Percentiles rank a stretch among this genome's conserved stretches.
Conservation (phyloP, 176 grass and related monocot genomes). For the Musa beccarii region DNA sequence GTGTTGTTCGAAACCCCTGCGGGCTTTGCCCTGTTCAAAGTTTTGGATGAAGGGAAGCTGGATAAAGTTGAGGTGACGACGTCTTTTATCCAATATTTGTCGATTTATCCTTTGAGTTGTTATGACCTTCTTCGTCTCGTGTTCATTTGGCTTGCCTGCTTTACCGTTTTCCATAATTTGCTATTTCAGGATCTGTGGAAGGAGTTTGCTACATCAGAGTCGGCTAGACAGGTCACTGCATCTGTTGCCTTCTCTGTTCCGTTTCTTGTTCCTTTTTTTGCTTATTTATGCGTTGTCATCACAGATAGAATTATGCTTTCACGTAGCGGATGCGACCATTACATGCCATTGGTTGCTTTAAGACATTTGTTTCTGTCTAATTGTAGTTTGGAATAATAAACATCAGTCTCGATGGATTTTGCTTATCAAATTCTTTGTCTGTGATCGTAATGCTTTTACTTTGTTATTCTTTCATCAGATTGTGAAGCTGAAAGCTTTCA, state of each 20-base stretch:
- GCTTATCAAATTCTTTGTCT: background rate
- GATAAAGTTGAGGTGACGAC: slow-evolving; percentile 51
- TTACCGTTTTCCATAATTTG: background rate
- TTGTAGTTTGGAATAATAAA: background rate
- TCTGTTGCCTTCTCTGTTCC: background rate
- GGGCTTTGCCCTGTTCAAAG: slow-evolving; percentile 90
- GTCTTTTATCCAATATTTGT: background rate
- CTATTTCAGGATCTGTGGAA: slow-evolving; percentile 68
- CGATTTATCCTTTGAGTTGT: background rate
- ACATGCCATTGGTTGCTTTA: background rate
- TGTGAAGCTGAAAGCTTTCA: slow-evolving; percentile 91
- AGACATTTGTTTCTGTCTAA: background rate
- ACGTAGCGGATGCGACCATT: background rate
- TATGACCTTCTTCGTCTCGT: background rate
- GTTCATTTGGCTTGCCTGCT: background rate
- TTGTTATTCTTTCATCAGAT: slow-evolving; percentile 37
- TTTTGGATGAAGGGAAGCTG: slow-evolving; percentile 85
- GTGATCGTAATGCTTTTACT: background rate
- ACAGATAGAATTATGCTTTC: background rate
- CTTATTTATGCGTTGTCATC: background rate
- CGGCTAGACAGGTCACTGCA: slow-evolving; percentile 55
- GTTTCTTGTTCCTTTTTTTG: background rate
- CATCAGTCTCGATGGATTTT: background rate
- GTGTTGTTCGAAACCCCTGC: slow-evolving; percentile 85
- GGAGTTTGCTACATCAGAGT: slow-evolving; percentile 52